A percentile compares a stretch with the other conserved stretches of the same genome.
Conservation (phyloP, 202 grass and related monocot species). For the Setaria italica region DNA sequence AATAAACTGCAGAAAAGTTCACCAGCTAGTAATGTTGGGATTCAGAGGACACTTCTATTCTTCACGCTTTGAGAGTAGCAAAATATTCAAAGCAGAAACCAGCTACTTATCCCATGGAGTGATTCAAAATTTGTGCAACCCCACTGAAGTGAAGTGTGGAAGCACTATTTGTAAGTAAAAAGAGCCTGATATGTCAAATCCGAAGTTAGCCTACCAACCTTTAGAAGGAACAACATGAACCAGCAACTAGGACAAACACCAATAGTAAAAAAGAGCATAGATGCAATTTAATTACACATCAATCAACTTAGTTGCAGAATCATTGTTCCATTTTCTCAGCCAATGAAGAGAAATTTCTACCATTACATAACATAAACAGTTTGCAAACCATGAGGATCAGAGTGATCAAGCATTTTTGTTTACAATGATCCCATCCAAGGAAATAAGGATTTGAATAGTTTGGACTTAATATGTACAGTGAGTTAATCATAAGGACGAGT, state of each 20-base stretch:
- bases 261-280: not conserved
- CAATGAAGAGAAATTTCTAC: slow-evolving; percentile 8
- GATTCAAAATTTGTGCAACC: not conserved
- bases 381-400: slow-evolving; percentile 3
- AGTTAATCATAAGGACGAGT: not conserved
- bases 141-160: not conserved
- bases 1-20: not conserved
- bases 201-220: not conserved
- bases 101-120: not conserved
- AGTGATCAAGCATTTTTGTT: not conserved
- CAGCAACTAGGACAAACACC: not conserved
- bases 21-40: slow-evolving; percentile 5
- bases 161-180: not conserved
- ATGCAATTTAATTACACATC: not conserved
- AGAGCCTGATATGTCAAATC: not conserved
- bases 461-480: not conserved
- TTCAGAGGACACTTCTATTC: not conserved
- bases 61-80: not conserved
- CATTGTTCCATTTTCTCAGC: slow-evolving; percentile 6
- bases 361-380: not conserved
- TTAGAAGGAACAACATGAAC: slow-evolving; percentile 7
- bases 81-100: not conserved
- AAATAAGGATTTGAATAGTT: not conserved
- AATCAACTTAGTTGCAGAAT: not conserved
- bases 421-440: not conserved